A percentile compares a stretch with the other conserved stretches of the same genome.
Evolutionary conservation across 345 rosid species (phyloP).

Genomic region (Acer yangbiense): DNA sequence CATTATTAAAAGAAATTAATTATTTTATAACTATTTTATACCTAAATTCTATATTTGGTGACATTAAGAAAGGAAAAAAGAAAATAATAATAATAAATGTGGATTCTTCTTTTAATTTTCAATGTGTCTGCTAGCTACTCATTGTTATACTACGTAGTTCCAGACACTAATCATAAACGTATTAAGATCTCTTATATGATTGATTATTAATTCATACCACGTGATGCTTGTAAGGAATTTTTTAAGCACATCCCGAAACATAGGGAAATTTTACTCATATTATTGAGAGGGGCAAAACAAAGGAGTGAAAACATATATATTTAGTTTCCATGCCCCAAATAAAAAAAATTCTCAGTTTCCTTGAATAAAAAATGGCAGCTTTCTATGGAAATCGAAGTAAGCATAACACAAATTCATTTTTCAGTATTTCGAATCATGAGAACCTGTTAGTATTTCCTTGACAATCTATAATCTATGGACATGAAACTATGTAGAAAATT

Average conservation of each 20-base stretch:
- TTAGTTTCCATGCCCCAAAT: not conserved
- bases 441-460: too few species aligned
- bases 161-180: not conserved
- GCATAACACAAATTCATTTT: too few species aligned
- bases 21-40: not conserved
- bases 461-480: too few species aligned
- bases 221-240: not conserved
- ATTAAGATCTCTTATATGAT: too few species aligned
- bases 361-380: too few species aligned
- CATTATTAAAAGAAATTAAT: not conserved
- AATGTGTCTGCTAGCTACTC: not conserved
- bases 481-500: too few species aligned
- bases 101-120: too few species aligned
- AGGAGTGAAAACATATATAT: too few species aligned
- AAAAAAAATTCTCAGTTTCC: too few species aligned
- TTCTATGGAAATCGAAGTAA: too few species aligned
- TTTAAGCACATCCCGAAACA: not conserved
- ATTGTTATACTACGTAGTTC: not conserved
- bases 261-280: not conserved
- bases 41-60: not conserved
- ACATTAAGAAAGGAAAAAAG: not conserved
- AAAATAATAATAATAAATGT: not conserved
- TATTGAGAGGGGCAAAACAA: too few species aligned
- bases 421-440: too few species aligned
- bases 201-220: not conserved